A percentile compares a stretch with the other conserved stretches of the same genome.
Evolutionary conservation across 768 basidiomycete genomes (phyloP).

Genomic region (Auricularia sp.): DNA sequence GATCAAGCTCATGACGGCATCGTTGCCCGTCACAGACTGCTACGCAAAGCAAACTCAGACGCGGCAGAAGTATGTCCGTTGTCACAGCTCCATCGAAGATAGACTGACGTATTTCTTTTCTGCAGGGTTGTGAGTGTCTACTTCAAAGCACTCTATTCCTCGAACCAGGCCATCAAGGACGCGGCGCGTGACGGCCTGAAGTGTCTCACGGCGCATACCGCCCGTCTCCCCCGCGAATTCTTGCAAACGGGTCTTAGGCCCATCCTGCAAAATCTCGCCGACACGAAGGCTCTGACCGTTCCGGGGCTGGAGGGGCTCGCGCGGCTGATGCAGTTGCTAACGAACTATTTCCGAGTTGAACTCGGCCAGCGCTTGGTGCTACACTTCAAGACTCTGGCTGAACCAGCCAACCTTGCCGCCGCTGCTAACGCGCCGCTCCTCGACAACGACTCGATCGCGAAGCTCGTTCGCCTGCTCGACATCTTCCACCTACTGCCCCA

Average conservation of each 20-base stretch:
- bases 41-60: constrained; percentile 76
- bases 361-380: constrained; percentile 96
- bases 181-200: constrained; percentile 90
- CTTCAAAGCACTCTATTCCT: constrained; percentile 96
- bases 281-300: constrained; percentile 88
- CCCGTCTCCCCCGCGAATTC: constrained; percentile 87
- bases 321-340: constrained; percentile 83
- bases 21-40: constrained; percentile 92
- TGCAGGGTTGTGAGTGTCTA: constrained; percentile 85
- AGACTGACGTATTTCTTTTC: constrained; percentile 2
- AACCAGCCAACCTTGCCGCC: constrained; percentile 71
- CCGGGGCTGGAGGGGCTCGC: constrained; percentile 90
- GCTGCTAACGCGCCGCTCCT: constrained; percentile 71
- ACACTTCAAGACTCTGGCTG: constrained; percentile 88
- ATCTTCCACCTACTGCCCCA: constrained; percentile 95
- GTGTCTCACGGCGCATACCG: constrained; percentile 82
- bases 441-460: constrained; percentile 85
- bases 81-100: constrained; percentile 2
- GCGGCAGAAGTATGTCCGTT: constrained; percentile 57
- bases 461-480: constrained; percentile 90
- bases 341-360: constrained; percentile 99
- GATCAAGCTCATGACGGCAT: constrained; percentile 84
- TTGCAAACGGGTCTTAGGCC: constrained; percentile 92
- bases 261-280: constrained; percentile 95
- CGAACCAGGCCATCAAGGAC: constrained; percentile 83